Percentiles rank a stretch among this genome's conserved stretches.
These are phyloP conservation scores for Trichoderma sp. DNA, from an alignment of 2,329 filamentous ascomycete species.

Conservation along the genomic window DNA sequence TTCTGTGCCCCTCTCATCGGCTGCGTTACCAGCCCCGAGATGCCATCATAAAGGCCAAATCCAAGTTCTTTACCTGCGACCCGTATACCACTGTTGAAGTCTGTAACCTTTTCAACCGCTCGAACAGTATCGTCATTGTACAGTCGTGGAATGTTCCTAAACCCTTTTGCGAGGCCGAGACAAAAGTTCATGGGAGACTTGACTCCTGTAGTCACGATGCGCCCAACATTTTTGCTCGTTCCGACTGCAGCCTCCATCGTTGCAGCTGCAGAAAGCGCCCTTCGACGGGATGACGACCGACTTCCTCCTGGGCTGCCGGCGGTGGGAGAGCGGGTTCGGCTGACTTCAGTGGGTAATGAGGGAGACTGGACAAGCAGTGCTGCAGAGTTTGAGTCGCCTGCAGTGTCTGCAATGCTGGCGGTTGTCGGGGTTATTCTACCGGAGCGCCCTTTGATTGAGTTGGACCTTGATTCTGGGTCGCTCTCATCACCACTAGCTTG, in stretches of 20 bases:
- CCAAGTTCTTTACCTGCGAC: constrained; percentile 79
- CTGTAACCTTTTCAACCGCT: constrained; percentile 76
- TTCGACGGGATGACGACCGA: not conserved
- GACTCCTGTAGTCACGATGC: constrained; percentile 73
- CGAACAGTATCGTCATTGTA: constrained; percentile 84
- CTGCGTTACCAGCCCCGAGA: constrained; percentile 78
- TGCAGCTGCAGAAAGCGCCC: constrained; percentile 24
- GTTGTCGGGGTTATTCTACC: not conserved
- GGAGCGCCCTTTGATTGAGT: constrained; percentile 13
- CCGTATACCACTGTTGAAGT: constrained; percentile 71
- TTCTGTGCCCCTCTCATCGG: constrained; percentile 62
- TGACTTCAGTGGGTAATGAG: not conserved
- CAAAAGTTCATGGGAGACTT: constrained; percentile 85
- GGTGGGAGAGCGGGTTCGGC: not conserved
- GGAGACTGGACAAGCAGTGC: not conserved
- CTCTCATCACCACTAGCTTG: constrained; percentile 17
- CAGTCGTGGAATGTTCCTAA: constrained; percentile 81
- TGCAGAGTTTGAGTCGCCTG: not conserved
- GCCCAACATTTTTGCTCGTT: constrained; percentile 66
- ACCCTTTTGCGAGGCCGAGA: constrained; percentile 78
- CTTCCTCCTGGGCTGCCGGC: not conserved
- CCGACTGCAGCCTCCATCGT: constrained; percentile 61
- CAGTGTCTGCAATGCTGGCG: not conserved
- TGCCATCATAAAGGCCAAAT: constrained; percentile 76
- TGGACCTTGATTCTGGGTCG: constrained; percentile 9